Percentiles rank a stretch among this genome's conserved stretches.
phyloP scores from a whole-genome alignment of 208 protist species.

The Leishmania tropica region DNA sequence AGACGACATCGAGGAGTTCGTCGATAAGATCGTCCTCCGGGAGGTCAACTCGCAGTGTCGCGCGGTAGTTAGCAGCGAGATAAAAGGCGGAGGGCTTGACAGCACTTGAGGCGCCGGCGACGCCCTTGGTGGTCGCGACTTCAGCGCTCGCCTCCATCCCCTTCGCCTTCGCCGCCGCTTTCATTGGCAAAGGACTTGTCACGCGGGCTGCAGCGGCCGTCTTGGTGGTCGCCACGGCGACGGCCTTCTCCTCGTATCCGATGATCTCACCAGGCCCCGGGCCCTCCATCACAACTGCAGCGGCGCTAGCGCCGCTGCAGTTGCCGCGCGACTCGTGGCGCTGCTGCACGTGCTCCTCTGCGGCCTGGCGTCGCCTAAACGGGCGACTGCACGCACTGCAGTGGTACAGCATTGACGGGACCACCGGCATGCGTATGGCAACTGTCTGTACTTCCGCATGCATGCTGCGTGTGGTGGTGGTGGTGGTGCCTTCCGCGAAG shows the following conservation, averaged over 20 bases:
- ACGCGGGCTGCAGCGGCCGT: background rate
- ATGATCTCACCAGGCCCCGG: conserved; percentile 58
- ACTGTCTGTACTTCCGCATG: conserved; percentile 11
- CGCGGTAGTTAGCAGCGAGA: conserved; percentile 9
- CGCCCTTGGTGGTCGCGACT: background rate
- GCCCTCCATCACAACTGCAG: conserved; percentile 37
- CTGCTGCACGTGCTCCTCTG: conserved; percentile 53
- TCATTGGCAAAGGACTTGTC: background rate
- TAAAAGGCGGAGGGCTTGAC: background rate
- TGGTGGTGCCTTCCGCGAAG: background rate
- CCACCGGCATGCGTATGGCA: conserved; percentile 32
- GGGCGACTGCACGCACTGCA: conserved; percentile 66
- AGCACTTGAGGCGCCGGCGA: background rate
- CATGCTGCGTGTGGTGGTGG: background rate
- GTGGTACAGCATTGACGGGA: conserved; percentile 52
- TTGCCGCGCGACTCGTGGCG: conserved; percentile 23
- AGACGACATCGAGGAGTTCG: conserved; percentile 52
- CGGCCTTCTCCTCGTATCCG: conserved; percentile 30
- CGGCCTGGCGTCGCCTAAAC: conserved; percentile 40
- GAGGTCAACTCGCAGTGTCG: conserved; percentile 28
- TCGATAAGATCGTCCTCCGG: conserved; percentile 61
- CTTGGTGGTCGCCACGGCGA: background rate
- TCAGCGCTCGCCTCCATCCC: background rate
- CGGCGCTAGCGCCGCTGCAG: conserved; percentile 4
- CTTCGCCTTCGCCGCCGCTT: background rate